Base-by-base conservation (phyloP, 2,329 filamentous ascomycete genomes). In the Neonectria ditissima region DNA sequence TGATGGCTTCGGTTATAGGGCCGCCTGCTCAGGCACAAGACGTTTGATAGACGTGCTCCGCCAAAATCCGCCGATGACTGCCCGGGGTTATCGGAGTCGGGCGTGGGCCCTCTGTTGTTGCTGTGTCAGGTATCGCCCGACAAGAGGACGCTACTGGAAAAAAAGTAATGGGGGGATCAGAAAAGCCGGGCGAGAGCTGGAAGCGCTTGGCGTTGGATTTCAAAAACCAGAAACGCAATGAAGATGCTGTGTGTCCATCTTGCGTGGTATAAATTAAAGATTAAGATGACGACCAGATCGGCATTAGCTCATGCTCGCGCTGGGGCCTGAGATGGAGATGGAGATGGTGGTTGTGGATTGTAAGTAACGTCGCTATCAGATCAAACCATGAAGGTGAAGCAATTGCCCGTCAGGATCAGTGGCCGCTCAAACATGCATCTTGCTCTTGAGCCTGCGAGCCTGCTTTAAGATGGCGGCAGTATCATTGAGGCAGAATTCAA, bases 41-140 rank as follows among this genome's bases (percentile, higher is more conserved):
- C 59, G 70, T 43, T 50, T n/a, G n/a, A n/a, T 52, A 11, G 62
- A 63, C 32, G 39, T 74, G 2, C 65, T 74, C 14, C 44, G 45
- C 16, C 62, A 66, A 7, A 55, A 69, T 14, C 63, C 56, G 13
- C 69, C 66, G 14, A 63, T 57, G 30, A 64, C 72, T 45, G 30
- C 61, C 4, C 59, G 37, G 16, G 67, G 67, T 20, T 55, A 62
- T 18, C 39, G 51, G 6, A 65, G 62, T 37, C 65, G 63, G 20
- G 53, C 63, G 4, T 68, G 65, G 56, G 65, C 47, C n/a, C 65
- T 72, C 44, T 74, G 73, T 20, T 44, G 69, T 4, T 67, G 72
- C 51, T 75, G 71, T 47, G 65, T 65, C 30, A 55, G 41, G 47
- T 69, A 70, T 47, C 57, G 55, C 18, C 70, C 72, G 2, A 74